Percentiles rank a stretch among this genome's conserved stretches.
Evolutionary conservation across 2,329 filamentous ascomycete genomes (phyloP).

Genomic region (Scortechinia acanthostroma): DNA sequence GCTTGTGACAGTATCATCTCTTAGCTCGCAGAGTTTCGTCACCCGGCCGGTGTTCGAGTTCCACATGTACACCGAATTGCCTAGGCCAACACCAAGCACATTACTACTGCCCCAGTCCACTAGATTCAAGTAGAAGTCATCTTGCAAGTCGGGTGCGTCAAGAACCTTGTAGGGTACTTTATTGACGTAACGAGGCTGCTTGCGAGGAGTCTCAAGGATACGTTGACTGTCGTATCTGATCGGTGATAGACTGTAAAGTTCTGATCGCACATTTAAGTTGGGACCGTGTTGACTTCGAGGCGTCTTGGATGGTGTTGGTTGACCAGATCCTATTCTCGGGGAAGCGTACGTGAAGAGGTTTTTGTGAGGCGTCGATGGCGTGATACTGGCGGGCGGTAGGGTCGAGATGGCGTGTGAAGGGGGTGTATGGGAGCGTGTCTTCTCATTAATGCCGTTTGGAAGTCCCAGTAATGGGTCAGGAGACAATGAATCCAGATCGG

Average conservation of each 20-base stretch:
- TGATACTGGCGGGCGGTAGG: constrained; percentile 15
- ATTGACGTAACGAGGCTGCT: constrained; percentile 81
- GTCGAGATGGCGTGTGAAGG: constrained; percentile 22
- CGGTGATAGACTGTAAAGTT: constrained; percentile 91
- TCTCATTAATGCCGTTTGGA: constrained; percentile 45
- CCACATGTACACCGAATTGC: constrained; percentile 96
- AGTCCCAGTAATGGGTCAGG: constrained; percentile 3
- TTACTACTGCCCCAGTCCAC: constrained; percentile 97
- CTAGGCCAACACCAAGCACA: constrained; percentile 84
- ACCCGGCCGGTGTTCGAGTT: constrained; percentile 86
- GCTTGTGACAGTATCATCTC: constrained; percentile 90
- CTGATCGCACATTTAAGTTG: constrained; percentile 81
- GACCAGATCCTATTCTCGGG: constrained; percentile 38
- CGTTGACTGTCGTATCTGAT: constrained; percentile 88
- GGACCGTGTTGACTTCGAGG: constrained; percentile 81
- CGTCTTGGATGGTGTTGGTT: constrained; percentile 81
- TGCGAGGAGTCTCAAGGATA: constrained; percentile 82
- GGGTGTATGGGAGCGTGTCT: constrained; percentile 52
- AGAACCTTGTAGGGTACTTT: constrained; percentile 98
- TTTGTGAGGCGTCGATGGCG: background rate
- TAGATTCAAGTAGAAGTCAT: constrained; percentile 95
- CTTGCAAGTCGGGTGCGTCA: constrained; percentile 88
- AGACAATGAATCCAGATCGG: constrained; percentile 4
- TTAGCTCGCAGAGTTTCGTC: constrained; percentile 85
- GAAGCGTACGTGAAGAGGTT: background rate